Conservation (phyloP, 164 flowering plant genomes). For the Umbilicus rupestris region DNA sequence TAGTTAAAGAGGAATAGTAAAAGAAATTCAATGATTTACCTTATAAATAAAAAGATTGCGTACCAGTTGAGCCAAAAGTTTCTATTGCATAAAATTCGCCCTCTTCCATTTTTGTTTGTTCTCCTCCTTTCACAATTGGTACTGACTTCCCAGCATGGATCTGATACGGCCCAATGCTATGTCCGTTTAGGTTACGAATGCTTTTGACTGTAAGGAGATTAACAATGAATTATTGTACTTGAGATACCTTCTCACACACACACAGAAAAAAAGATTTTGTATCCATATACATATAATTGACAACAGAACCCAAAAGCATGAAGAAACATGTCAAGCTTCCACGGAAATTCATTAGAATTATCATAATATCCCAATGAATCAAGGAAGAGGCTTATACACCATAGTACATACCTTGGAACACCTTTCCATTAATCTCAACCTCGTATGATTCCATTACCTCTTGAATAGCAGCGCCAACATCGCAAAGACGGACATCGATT, state of each 20-base stretch:
- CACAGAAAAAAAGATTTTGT: background rate
- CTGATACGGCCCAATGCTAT: conserved; percentile 88
- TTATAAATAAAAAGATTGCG: background rate
- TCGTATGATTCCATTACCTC: conserved; percentile 99
- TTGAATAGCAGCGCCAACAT: conserved; percentile 98
- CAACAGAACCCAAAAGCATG: background rate
- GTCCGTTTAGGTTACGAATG: conserved; percentile 93
- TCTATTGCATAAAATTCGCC: conserved; percentile 98
- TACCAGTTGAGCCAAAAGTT: conserved; percentile 95
- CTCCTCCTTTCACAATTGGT: conserved; percentile 98
- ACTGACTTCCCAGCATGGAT: conserved; percentile 99
- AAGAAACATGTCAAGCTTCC: background rate
- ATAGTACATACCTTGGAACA: conserved; percentile 52
- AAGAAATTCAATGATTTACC: background rate
- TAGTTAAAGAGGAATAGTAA: background rate
- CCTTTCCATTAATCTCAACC: conserved; percentile 95
- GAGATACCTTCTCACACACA: background rate
- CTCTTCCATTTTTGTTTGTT: conserved; percentile 99
- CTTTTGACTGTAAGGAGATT: conserved; percentile 68
- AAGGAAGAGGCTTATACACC: background rate
- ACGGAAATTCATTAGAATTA: background rate
- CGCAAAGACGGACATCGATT: conserved; percentile 95
- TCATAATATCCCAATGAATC: background rate
- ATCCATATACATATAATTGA: background rate
- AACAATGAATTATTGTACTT: background rate